These are phyloP conservation scores for Trifolium repens DNA, from an alignment of 306 rosid species.

Conservation along the genomic window DNA sequence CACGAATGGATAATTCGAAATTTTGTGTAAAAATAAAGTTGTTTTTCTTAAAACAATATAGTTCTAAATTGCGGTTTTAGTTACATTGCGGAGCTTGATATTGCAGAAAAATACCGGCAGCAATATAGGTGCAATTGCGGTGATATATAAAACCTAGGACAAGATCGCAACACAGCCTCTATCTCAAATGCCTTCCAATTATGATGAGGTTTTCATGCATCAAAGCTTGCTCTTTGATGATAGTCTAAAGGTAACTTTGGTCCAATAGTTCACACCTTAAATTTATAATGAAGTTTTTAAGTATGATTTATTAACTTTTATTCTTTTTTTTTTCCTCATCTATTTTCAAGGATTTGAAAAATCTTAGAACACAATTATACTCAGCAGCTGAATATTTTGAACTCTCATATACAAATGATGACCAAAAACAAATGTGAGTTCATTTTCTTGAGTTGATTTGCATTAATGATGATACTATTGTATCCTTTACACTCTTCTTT, in stretches of 20 bases:
- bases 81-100: neutral
- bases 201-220: slow-evolving; percentile 95
- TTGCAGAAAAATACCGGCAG: neutral
- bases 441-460: neutral
- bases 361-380: slow-evolving; percentile 82
- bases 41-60: neutral
- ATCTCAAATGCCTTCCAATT: slow-evolving; percentile 70
- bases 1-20: slow-evolving; percentile 35
- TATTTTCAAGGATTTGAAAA: slow-evolving; percentile 84
- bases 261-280: neutral
- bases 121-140: neutral
- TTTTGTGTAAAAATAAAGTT: neutral
- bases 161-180: slow-evolving; percentile 53
- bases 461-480: neutral
- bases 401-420: slow-evolving; percentile 86
- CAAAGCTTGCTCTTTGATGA: slow-evolving; percentile 94
- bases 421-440: slow-evolving; percentile 93
- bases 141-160: slow-evolving; percentile 39
- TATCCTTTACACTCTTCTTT: neutral
- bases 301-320: slow-evolving; percentile 15
- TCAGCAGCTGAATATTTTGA: slow-evolving; percentile 99
- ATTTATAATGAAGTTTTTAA: neutral
- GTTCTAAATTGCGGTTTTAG: neutral
- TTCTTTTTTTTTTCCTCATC: slow-evolving; percentile 31
- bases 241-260: slow-evolving; percentile 72